These are phyloP conservation scores for Solanum sitiens DNA, from an alignment of 257 asterid genomes.

Conservation along the genomic window DNA sequence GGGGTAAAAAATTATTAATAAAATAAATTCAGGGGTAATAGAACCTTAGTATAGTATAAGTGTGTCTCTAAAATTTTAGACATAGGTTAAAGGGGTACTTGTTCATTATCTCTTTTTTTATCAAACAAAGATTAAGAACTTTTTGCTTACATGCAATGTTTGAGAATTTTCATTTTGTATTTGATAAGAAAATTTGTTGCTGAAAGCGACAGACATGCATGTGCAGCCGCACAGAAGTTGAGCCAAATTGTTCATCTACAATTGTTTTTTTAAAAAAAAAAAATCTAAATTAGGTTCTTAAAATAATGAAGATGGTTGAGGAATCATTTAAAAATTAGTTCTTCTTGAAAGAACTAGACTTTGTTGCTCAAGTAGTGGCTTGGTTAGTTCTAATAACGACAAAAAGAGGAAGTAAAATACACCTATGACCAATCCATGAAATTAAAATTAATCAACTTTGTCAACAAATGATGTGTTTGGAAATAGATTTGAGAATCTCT, in stretches of 20 bases:
- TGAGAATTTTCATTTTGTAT: background rate
- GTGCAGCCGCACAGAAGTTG: background rate
- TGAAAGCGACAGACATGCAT: background rate
- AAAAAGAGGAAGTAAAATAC: background rate
- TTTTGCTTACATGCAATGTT: background rate
- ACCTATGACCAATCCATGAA: background rate
- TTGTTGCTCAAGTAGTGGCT: background rate
- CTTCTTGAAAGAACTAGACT: background rate
- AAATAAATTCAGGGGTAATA: too few species aligned
- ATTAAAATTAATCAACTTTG: background rate
- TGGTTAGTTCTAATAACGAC: background rate
- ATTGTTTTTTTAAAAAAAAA: background rate
- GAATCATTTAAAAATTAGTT: background rate
- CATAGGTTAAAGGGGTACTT: too few species aligned
- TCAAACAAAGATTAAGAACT: background rate
- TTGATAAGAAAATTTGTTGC: background rate
- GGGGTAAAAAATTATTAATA: too few species aligned
- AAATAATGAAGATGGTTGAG: background rate
- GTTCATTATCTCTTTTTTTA: background rate
- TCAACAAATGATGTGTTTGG: background rate
- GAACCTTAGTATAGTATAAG: too few species aligned
- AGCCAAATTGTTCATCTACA: background rate
- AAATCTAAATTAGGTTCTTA: background rate
- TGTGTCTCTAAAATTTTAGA: too few species aligned
- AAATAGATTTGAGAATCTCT: background rate